These are phyloP conservation scores for Colletotrichum zoysiae DNA, from an alignment of 2,329 filamentous ascomycete genomes.

Conservation along the genomic window DNA sequence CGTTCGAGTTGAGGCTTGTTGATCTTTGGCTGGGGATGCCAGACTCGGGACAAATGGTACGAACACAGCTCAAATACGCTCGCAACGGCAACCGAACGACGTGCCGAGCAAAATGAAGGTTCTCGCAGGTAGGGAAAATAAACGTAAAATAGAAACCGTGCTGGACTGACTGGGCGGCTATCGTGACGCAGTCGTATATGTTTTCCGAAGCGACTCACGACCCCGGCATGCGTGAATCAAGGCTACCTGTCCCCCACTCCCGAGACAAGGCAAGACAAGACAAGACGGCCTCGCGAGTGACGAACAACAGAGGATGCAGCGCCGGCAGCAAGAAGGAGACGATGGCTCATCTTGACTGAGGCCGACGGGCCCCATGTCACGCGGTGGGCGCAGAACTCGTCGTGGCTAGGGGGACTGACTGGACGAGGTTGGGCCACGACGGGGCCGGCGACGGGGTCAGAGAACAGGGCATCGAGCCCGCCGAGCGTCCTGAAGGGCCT, in stretches of 20 bases:
- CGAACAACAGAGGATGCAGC: neutral
- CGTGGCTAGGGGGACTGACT: constrained; percentile 10
- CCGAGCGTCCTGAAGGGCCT: neutral
- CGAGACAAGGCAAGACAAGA: neutral
- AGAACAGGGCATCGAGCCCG: constrained; percentile 14
- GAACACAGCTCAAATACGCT: neutral
- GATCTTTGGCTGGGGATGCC: neutral
- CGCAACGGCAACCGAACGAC: neutral
- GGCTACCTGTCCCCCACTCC: neutral
- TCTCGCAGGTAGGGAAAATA: neutral
- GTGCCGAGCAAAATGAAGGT: neutral
- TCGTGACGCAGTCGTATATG: neutral
- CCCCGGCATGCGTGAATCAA: constrained; percentile 3
- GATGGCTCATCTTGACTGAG: constrained; percentile 16
- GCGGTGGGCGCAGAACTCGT: constrained; percentile 15
- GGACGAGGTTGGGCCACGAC: constrained; percentile 20
- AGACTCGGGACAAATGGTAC: neutral
- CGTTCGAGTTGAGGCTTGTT: neutral
- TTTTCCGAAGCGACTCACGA: constrained; percentile 4
- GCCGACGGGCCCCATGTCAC: constrained; percentile 1
- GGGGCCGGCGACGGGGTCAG: constrained; percentile 19
- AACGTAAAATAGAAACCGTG: neutral
- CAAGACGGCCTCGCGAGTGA: neutral
- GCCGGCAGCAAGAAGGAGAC: neutral
- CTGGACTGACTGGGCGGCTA: neutral